A percentile compares a stretch with the other conserved stretches of the same genome.
phyloP scores from a whole-genome alignment of 169 alveolate genomes.

The Babesia ovis region DNA sequence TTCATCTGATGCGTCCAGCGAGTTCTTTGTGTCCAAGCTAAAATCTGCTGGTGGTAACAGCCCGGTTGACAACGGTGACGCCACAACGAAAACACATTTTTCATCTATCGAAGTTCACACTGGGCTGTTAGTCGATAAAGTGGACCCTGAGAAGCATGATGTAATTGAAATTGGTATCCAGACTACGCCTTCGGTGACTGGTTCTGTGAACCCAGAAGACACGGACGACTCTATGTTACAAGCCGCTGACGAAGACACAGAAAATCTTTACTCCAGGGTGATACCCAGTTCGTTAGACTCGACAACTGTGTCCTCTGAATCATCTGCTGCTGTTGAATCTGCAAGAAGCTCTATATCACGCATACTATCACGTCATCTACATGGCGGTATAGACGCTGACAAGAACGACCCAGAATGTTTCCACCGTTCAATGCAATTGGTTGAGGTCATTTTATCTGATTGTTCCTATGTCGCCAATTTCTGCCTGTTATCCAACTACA shows the following conservation, averaged over 20 bases:
- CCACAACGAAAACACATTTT: not conserved
- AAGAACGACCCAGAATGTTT: not conserved
- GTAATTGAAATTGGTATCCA: constrained; percentile 11
- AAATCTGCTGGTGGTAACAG: no score
- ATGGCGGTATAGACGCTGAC: not conserved
- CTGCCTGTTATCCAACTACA: constrained; percentile 55
- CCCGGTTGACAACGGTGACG: not conserved
- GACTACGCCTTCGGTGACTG: constrained; percentile 1
- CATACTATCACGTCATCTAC: constrained; percentile 12
- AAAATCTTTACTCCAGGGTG: not conserved
- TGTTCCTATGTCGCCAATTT: constrained; percentile 55
- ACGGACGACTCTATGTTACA: not conserved
- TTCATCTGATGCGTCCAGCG: not conserved
- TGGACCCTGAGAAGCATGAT: not conserved
- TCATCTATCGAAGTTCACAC: not conserved
- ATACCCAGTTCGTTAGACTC: not conserved
- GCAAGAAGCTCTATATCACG: constrained; percentile 30
- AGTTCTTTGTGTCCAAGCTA: not conserved
- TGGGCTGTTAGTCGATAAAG: not conserved
- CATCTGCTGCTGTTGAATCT: constrained; percentile 18
- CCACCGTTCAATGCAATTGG: constrained; percentile 24
- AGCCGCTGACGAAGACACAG: not conserved
- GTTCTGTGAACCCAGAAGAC: not conserved
- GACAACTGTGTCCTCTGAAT: not conserved
- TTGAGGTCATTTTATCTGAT: constrained; percentile 43